Conservation (phyloP, 371 early-diverging fungal genomes). For the Mortierella sp. region DNA sequence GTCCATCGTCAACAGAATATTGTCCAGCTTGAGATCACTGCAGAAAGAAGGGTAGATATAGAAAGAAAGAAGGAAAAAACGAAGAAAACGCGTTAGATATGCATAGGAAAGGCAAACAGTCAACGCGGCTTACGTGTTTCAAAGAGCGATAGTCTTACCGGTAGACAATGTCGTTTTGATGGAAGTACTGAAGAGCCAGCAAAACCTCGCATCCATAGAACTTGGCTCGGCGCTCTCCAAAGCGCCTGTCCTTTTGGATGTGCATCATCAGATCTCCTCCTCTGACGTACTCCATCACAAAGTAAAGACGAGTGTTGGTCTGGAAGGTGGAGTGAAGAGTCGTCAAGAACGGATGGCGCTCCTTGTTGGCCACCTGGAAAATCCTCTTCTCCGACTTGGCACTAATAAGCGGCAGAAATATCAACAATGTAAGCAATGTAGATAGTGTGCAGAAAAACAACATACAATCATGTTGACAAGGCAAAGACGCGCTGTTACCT, state of each 20-base stretch:
- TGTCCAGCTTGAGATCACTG: slow-evolving; percentile 78
- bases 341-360: slow-evolving; percentile 93
- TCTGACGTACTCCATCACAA: slow-evolving; percentile 96
- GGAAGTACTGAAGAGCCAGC: slow-evolving; percentile 83
- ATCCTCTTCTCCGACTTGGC: slow-evolving; percentile 86
- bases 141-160: slow-evolving; percentile 57
- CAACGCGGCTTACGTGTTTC: background rate
- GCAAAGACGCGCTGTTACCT: slow-evolving; percentile 51
- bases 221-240: slow-evolving; percentile 84
- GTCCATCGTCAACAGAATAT: slow-evolving; percentile 72
- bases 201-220: slow-evolving; percentile 87
- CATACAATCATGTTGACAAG: background rate
- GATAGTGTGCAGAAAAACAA: background rate
- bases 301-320: slow-evolving; percentile 89
- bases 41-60: too few relatives aligned
- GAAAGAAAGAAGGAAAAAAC: background rate
- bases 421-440: background rate
- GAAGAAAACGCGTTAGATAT: background rate
- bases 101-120: background rate
- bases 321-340: slow-evolving; percentile 94
- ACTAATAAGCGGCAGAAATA: slow-evolving; percentile 40
- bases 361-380: slow-evolving; percentile 79
- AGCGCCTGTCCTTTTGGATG: slow-evolving; percentile 82
- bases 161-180: slow-evolving; percentile 81
- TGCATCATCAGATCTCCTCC: slow-evolving; percentile 98